Percentiles rank a stretch among this genome's conserved stretches.
phyloP scores from a whole-genome alignment of 1,139 yeast genomes.

The Nakaseomyces uthaithaninus region DNA sequence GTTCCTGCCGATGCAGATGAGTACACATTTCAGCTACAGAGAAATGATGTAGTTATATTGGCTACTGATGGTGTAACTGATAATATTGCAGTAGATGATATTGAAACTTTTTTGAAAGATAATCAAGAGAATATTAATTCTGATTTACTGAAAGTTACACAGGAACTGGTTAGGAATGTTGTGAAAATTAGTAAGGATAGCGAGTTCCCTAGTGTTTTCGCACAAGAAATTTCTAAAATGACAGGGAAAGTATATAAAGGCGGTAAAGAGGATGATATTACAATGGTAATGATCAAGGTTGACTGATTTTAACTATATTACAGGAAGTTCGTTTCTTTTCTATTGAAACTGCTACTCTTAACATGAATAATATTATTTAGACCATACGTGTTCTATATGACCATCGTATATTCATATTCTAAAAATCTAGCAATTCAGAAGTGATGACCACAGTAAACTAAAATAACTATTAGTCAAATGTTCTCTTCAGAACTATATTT shows the following conservation, averaged over 20 bases:
- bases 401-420: conserved; percentile 2
- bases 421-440: conserved; percentile 1
- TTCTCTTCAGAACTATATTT: conserved; percentile 31
- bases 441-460: too few species aligned
- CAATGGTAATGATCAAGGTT: conserved; percentile 65
- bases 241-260: conserved; percentile 72
- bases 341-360: too few species aligned
- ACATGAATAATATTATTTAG: too few species aligned
- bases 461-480: conserved; percentile 25
- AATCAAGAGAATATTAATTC: conserved; percentile 33
- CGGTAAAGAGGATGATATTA: conserved; percentile 93
- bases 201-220: conserved; percentile 74
- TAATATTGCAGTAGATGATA: conserved; percentile 68
- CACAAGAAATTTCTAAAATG: conserved; percentile 64
- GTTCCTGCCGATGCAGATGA: conserved; percentile 41
- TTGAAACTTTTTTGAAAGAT: conserved; percentile 52
- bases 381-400: too few species aligned
- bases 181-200: conserved; percentile 64
- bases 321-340: too few species aligned
- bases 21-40: conserved; percentile 40
- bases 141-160: conserved; percentile 38
- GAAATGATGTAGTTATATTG: conserved; percentile 68
- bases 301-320: conserved; percentile 24
- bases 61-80: conserved; percentile 95
- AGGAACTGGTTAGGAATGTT: conserved; percentile 59